A percentile compares a stretch with the other conserved stretches of the same genome.
These are phyloP conservation scores for Gonium pectorale DNA, from an alignment of 139 green algal species.

Conservation along the genomic window DNA sequence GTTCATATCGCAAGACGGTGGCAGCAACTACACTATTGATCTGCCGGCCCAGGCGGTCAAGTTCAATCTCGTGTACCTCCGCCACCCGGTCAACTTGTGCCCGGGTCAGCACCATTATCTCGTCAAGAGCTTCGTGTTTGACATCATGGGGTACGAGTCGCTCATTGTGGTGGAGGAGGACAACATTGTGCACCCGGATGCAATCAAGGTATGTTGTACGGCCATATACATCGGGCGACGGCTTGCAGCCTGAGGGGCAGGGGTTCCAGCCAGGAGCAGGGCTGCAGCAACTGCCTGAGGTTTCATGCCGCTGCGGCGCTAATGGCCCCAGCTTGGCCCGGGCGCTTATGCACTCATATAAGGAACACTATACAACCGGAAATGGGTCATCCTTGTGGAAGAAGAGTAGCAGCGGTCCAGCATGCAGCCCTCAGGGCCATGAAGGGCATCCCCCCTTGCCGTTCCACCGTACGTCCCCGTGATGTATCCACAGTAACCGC, in stretches of 20 bases:
- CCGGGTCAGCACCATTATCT: slow-evolving; percentile 7
- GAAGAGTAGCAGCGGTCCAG: not conserved
- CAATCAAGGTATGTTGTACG: not conserved
- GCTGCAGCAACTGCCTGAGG: not conserved
- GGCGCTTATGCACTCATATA: too few species aligned
- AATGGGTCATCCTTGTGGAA: not conserved
- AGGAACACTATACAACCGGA: not conserved
- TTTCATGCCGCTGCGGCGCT: not conserved
- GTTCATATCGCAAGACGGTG: slow-evolving; percentile 10
- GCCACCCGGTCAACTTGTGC: not conserved
- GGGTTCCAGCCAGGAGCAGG: not conserved
- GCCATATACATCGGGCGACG: not conserved
- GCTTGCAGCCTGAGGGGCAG: not conserved
- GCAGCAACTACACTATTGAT: not conserved
- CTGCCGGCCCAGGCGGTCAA: not conserved
- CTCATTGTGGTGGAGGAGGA: slow-evolving; percentile 19
- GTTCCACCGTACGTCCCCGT: too few species aligned
- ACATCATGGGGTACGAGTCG: slow-evolving; percentile 6
- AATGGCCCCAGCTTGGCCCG: too few species aligned
- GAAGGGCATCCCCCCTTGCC: too few species aligned
- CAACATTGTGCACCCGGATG: slow-evolving; percentile 2
- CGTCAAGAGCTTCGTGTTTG: slow-evolving; percentile 13
- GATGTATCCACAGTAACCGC: not conserved
- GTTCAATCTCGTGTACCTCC: not conserved
- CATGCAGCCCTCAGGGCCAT: too few species aligned